A percentile compares a stretch with the other conserved stretches of the same genome.
Conservation (phyloP, 2,329 filamentous ascomycete species). For the Nigrospora osmanthi region DNA sequence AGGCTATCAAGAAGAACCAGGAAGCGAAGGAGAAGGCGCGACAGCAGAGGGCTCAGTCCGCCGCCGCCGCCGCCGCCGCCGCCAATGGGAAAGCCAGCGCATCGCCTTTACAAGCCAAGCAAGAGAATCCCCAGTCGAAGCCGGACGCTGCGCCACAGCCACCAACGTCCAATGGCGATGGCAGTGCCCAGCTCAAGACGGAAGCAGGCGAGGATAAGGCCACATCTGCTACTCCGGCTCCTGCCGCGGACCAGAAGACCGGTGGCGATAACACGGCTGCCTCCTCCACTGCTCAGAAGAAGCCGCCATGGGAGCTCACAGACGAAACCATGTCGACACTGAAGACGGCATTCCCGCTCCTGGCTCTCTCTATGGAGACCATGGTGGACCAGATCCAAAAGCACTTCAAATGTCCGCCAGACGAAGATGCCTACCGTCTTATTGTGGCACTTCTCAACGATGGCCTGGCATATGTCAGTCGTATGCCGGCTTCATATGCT, state of each 20-base stretch:
- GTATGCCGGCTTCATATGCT: slow-evolving; percentile 78
- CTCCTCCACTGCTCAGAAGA: slow-evolving; percentile 40
- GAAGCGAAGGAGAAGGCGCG: slow-evolving; percentile 62
- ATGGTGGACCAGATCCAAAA: slow-evolving; percentile 99
- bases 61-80: slow-evolving; percentile 16
- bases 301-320: slow-evolving; percentile 91
- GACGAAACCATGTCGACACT: slow-evolving; percentile 93
- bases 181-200: slow-evolving; percentile 32
- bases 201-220: slow-evolving; percentile 30
- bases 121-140: slow-evolving; percentile 39
- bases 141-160: slow-evolving; percentile 34
- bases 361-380: slow-evolving; percentile 97
- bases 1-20: slow-evolving; percentile 82
- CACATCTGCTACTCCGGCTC: slow-evolving; percentile 11
- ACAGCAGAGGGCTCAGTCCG: slow-evolving; percentile 35
- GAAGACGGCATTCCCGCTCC: slow-evolving; percentile 92
- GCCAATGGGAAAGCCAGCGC: slow-evolving; percentile 35
- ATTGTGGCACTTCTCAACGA: slow-evolving; percentile 98
- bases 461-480: slow-evolving; percentile 83
- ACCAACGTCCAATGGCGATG: slow-evolving; percentile 41
- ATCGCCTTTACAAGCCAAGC: slow-evolving; percentile 43
- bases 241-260: slow-evolving; percentile 1
- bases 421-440: slow-evolving; percentile 93
- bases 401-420: slow-evolving; percentile 97
- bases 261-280: slow-evolving; percentile 17